Percentiles rank a stretch among this genome's conserved stretches.
These are phyloP conservation scores for Umbilicaria muhlenbergii DNA, from an alignment of 495 filamentous ascomycete genomes.

Conservation along the genomic window DNA sequence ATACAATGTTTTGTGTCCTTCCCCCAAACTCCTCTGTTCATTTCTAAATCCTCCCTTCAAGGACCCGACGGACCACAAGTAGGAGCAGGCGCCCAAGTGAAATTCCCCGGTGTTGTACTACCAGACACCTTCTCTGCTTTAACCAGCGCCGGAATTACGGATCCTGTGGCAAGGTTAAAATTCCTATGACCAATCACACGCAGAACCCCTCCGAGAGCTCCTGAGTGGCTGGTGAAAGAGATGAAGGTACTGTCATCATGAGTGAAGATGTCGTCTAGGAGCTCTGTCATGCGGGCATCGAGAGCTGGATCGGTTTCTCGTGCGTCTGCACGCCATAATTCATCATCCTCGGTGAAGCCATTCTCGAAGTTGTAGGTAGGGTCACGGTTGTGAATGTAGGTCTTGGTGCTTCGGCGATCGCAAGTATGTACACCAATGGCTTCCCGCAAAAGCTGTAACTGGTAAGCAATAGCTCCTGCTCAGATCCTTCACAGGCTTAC, in stretches of 20 bases:
- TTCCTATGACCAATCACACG: constrained; percentile 41
- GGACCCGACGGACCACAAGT: too few species aligned
- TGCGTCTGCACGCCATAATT: constrained; percentile 39
- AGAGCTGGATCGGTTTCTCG: constrained; percentile 38
- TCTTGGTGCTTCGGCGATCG: constrained; percentile 45
- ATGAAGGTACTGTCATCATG: constrained; percentile 42
- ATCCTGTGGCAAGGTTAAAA: constrained; percentile 49
- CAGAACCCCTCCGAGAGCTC: constrained; percentile 43
- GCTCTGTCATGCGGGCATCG: constrained; percentile 32
- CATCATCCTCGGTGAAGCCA: constrained; percentile 46
- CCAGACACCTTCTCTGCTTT: constrained; percentile 26
- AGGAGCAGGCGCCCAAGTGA: too few species aligned
- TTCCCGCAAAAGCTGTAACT: constrained; percentile 41
- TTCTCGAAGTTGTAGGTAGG: constrained; percentile 45
- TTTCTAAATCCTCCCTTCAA: too few species aligned
- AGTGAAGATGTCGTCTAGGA: constrained; percentile 50
- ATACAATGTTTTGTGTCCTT: too few species aligned
- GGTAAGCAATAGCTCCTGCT: too few species aligned
- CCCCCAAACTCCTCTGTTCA: too few species aligned
- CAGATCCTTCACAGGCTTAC: background rate
- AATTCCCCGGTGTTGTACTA: too few species aligned
- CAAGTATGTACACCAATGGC: constrained; percentile 64
- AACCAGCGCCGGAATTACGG: constrained; percentile 53
- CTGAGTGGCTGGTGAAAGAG: constrained; percentile 53
- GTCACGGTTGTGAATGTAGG: constrained; percentile 38